Base-by-base conservation (phyloP, 2,329 filamentous ascomycete species). In the Paraphoma sp. region DNA sequence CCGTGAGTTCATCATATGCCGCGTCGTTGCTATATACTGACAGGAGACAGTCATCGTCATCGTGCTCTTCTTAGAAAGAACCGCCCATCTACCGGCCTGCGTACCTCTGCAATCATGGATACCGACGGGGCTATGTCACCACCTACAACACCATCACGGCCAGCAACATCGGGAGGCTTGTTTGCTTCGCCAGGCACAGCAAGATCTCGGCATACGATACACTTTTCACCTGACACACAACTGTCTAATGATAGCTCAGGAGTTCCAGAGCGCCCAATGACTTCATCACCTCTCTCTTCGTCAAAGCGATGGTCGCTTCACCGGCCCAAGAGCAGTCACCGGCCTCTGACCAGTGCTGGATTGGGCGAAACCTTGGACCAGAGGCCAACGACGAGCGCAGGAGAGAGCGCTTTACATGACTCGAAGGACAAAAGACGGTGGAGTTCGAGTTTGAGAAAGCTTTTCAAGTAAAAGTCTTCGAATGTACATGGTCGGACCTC, bases 401-500 rank as follows among this genome's bases (percentile, higher is more conserved):
- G 53, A 1, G 45, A 56, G 33, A 51, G 56, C 17, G 38, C 31
- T 18, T 17, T 2, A 16, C 31, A 31, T 9, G 42, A 47, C 18
- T 16, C 46, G 0, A 65, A 64, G 31, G 47, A 58, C 9, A 65
- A 56, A 45, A 62, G 63, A 31, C 64, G 57, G 38, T 70, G 67
- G 67, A 68, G 66, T 48, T 60, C 57, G 1, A 60, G 67, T 9
- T 28, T 71, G 47, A 61, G 56, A 43, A 66, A 56, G 52, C 48
- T 70, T 47, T 70, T 71, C n/a, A 53, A 59, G 28, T 45, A 45
- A 36, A 10, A 36, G 2, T 10, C 10, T 14, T 36, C 9, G 14
- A 36, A 7, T 14, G 33, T 36, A 36, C 33, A 36, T 23, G 23
- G 23, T 23, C 23, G 23, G 23, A 23, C 23, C 23, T 23, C 23